These are phyloP conservation scores for Diaporthe humulicola DNA, from an alignment of 2,329 filamentous ascomycete genomes.

Conservation along the genomic window DNA sequence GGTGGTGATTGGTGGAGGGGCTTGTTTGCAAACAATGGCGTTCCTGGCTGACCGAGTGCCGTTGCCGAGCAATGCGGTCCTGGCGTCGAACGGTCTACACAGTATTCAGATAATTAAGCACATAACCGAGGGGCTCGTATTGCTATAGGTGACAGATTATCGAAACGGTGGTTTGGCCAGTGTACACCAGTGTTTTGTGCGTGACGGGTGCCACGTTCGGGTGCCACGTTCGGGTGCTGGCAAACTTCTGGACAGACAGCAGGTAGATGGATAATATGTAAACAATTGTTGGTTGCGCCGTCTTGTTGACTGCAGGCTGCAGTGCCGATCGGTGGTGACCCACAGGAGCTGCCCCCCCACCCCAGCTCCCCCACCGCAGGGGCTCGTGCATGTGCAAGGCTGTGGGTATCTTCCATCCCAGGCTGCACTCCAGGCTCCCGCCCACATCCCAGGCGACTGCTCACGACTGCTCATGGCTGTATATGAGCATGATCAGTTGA, in stretches of 20 bases:
- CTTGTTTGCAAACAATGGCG: conserved; percentile 13
- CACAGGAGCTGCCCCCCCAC: neutral
- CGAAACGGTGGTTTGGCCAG: neutral
- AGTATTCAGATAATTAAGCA: neutral
- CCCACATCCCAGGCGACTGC: neutral
- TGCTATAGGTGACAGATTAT: no score
- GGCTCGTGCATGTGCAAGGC: neutral
- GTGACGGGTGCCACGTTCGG: neutral
- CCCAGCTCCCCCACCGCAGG: neutral
- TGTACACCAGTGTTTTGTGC: neutral
- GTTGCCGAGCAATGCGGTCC: conserved; percentile 35
- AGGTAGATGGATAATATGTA: no score
- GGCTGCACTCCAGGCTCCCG: neutral
- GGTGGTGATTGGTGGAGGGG: conserved; percentile 27
- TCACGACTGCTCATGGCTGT: neutral
- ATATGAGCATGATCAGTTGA: neutral
- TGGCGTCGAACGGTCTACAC: neutral
- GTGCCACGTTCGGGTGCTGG: neutral
- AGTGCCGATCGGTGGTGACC: neutral
- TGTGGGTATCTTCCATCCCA: no score
- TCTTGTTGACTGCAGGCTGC: neutral
- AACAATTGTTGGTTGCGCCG: neutral
- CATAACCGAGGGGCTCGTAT: neutral
- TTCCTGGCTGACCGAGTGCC: conserved; percentile 1
- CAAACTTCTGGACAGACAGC: neutral